Evolutionary conservation across 1,284 basidiomycete genomes (phyloP).

Genomic region (Microbotryomycetes sp.): DNA sequence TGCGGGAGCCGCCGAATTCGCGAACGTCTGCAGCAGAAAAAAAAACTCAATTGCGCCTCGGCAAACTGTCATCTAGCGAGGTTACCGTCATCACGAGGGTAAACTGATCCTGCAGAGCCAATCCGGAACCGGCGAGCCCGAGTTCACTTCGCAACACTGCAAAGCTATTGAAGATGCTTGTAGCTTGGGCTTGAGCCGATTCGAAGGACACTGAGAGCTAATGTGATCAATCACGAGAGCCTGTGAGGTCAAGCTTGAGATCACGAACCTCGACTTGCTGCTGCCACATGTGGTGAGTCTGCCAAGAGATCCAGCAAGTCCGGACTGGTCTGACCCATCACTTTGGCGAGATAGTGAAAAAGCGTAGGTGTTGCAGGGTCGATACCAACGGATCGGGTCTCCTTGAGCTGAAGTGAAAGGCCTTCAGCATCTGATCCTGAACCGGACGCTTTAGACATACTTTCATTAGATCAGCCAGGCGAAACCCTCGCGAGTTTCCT

Average conservation of each 20-base stretch:
- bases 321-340: slow-evolving; percentile 63
- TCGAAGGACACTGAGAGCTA: slow-evolving; percentile 63
- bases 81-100: no score
- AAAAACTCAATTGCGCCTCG: background rate
- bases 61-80: no score
- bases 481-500: slow-evolving; percentile 75
- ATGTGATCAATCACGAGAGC: background rate
- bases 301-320: slow-evolving; percentile 65
- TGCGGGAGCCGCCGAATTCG: slow-evolving; percentile 47
- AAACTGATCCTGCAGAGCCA: no score
- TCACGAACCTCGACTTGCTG: slow-evolving; percentile 63
- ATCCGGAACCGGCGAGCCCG: no score
- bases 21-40: slow-evolving; percentile 50
- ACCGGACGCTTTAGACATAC: no score
- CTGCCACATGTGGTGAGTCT: slow-evolving; percentile 71
- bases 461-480: slow-evolving; percentile 70
- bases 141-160: no score
- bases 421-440: no score
- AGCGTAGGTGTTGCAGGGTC: slow-evolving; percentile 68
- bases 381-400: slow-evolving; percentile 61
- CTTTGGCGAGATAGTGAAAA: slow-evolving; percentile 71
- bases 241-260: background rate
- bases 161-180: slow-evolving; percentile 54
- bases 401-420: slow-evolving; percentile 57
- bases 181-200: slow-evolving; percentile 54